Evolutionary conservation across 2,329 filamentous ascomycete species (phyloP).

Genomic region (Arthrobotrys musiformis): DNA sequence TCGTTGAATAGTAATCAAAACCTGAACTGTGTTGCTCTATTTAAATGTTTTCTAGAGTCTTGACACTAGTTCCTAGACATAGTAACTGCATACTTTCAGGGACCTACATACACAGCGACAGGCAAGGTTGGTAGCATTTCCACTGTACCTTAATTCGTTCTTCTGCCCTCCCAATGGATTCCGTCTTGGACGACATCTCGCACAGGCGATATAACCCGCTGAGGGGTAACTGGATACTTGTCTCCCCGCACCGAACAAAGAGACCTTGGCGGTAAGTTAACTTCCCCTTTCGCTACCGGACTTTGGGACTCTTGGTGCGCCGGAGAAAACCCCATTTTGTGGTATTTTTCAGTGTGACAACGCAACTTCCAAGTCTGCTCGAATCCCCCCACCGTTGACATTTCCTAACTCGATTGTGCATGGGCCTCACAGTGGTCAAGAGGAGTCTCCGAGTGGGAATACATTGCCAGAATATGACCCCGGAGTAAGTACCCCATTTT

Average conservation of each 20-base stretch:
- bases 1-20: too few species aligned
- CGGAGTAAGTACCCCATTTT: constrained; percentile 65
- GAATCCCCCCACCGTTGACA: background rate
- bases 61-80: too few species aligned
- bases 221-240: constrained; percentile 88
- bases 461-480: constrained; percentile 84
- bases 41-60: too few species aligned
- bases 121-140: too few species aligned
- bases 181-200: constrained; percentile 89
- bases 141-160: too few species aligned
- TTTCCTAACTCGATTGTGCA: background rate
- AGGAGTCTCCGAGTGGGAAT: constrained; percentile 76
- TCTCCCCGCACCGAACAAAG: constrained; percentile 96
- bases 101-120: too few species aligned
- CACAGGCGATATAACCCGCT: constrained; percentile 94
- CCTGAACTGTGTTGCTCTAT: too few species aligned
- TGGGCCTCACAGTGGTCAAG: constrained; percentile 72
- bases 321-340: constrained; percentile 15
- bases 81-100: too few species aligned
- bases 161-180: constrained; percentile 29
- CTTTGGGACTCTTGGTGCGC: background rate
- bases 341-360: constrained; percentile 20
- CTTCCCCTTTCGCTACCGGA: background rate
- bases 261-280: constrained; percentile 95
- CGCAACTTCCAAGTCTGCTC: constrained; percentile 3